Evolutionary conservation across 2,329 filamentous ascomycete species (phyloP).

Genomic region (Scedosporium minutisporum): DNA sequence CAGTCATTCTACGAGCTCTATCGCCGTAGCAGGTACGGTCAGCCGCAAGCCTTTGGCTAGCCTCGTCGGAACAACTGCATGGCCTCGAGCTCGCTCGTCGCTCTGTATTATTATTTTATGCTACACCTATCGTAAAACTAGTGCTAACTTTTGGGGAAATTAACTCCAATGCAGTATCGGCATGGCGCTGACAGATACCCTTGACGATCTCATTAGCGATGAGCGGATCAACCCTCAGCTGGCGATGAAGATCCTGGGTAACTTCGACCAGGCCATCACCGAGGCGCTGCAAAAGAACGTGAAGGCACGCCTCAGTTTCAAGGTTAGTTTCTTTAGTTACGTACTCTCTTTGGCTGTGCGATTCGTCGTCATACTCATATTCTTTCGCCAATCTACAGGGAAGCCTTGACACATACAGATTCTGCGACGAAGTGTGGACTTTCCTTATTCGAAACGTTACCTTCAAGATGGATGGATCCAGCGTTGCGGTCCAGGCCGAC

Average conservation of each 20-base stretch:
- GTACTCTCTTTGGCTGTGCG: not conserved
- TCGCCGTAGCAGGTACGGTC: slow-evolving; percentile 83
- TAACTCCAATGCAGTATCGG: slow-evolving; percentile 59
- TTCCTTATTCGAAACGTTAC: slow-evolving; percentile 97
- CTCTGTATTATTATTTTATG: not conserved
- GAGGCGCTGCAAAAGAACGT: slow-evolving; percentile 88
- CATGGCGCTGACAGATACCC: slow-evolving; percentile 84
- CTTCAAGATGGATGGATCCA: slow-evolving; percentile 89
- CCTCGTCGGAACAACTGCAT: not conserved
- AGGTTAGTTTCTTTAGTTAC: slow-evolving; percentile 46
- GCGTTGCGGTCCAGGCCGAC: slow-evolving; percentile 66
- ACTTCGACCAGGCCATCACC: slow-evolving; percentile 89
- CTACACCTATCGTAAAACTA: slow-evolving; percentile 12
- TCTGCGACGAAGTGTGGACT: slow-evolving; percentile 99
- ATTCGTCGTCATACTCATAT: not conserved
- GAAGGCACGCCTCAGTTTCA: slow-evolving; percentile 84
- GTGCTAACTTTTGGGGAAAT: slow-evolving; percentile 9
- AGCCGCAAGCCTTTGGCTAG: not conserved
- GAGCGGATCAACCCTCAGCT: slow-evolving; percentile 95
- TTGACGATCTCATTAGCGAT: slow-evolving; percentile 91
- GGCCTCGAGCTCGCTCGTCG: not conserved
- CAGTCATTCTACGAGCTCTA: slow-evolving; percentile 87
- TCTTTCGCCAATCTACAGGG: slow-evolving; percentile 45
- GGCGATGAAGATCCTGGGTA: slow-evolving; percentile 93
- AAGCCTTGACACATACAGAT: slow-evolving; percentile 94